Conservation (phyloP, 768 basidiomycete species). For the Lentinus tigrinus region DNA sequence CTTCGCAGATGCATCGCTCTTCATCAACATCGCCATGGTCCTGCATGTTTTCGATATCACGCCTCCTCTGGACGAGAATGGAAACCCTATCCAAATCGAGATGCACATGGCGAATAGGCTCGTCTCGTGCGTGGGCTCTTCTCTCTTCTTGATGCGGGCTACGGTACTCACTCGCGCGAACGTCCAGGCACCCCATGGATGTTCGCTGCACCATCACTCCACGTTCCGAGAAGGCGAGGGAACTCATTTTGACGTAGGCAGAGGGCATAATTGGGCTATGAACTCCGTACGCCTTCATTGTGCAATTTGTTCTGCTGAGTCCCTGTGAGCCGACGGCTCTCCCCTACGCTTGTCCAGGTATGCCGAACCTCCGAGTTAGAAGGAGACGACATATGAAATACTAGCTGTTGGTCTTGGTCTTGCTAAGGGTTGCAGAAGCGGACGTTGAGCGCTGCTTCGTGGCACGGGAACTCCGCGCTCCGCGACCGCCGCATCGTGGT, state of each 20-base stretch:
- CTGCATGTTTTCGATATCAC: slow-evolving; percentile 14
- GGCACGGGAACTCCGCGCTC: too few species aligned
- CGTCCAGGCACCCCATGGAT: slow-evolving; percentile 6
- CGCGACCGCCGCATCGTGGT: too few species aligned
- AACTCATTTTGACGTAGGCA: background rate
- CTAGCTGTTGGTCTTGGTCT: too few species aligned
- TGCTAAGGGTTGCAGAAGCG: too few species aligned
- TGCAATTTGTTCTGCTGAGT: too few species aligned
- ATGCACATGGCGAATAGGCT: background rate
- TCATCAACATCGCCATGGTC: slow-evolving; percentile 32
- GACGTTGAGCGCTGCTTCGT: too few species aligned
- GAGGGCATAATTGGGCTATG: too few species aligned
- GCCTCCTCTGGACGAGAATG: slow-evolving; percentile 2
- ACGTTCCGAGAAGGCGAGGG: slow-evolving; percentile 1
- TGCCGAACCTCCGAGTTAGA: too few species aligned
- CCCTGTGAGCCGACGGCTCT: too few species aligned
- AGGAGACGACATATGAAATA: too few species aligned
- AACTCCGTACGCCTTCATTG: too few species aligned
- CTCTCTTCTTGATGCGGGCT: background rate
- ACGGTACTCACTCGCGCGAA: background rate
- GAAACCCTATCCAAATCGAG: background rate
- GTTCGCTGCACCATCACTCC: slow-evolving; percentile 7
- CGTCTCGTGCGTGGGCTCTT: background rate
- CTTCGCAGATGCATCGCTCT: slow-evolving; percentile 44
- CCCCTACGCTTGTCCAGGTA: too few species aligned